phyloP scores from a whole-genome alignment of 331 rosid genomes.

The Arachis monticola region DNA sequence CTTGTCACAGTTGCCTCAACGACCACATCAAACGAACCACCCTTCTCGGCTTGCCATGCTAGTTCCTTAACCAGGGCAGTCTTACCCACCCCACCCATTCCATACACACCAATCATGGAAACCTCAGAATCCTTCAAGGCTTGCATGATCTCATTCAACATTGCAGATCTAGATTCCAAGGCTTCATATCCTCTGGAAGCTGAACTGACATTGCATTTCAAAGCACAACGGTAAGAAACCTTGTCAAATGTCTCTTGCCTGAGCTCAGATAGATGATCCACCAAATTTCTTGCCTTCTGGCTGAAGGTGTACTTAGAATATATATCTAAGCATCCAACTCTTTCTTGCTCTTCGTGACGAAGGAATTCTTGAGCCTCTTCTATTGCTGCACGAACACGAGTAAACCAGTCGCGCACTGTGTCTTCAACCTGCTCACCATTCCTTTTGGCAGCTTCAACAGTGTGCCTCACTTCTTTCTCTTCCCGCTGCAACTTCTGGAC shows the following conservation, averaged over 20 bases:
- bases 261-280: not conserved
- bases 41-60: constrained; percentile 33
- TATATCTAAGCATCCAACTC: constrained; percentile 44
- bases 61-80: constrained; percentile 39
- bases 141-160: constrained; percentile 3
- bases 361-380: constrained; percentile 34
- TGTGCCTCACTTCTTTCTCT: constrained; percentile 43
- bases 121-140: not conserved
- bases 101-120: constrained; percentile 35
- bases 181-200: constrained; percentile 35
- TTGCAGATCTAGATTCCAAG: constrained; percentile 26
- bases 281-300: constrained; percentile 29
- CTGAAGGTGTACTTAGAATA: constrained; percentile 27
- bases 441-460: constrained; percentile 45
- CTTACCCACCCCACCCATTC: constrained; percentile 45
- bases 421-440: constrained; percentile 46
- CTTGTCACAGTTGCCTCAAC: constrained; percentile 30
- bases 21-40: constrained; percentile 36
- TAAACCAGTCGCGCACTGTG: constrained; percentile 42
- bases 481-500: constrained; percentile 35
- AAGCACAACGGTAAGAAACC: constrained; percentile 24
- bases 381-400: constrained; percentile 12
- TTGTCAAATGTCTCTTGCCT: constrained; percentile 22
- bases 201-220: constrained; percentile 21
- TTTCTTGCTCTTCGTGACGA: not conserved